Evolutionary conservation across 495 filamentous ascomycete genomes (phyloP).

Genomic region (Aspergillus avenaceus): DNA sequence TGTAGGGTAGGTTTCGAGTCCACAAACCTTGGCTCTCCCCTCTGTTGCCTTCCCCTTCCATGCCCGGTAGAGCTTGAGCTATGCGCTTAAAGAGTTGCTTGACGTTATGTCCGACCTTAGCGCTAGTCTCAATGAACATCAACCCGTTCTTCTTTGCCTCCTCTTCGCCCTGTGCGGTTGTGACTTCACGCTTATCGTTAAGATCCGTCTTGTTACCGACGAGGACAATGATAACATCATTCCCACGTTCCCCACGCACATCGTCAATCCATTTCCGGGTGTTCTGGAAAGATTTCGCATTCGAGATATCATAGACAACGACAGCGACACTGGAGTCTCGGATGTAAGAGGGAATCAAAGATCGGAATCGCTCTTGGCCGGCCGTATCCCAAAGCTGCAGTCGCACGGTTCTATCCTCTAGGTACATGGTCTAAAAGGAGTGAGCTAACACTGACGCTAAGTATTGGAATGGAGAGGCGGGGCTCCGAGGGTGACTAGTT

Average conservation of each 20-base stretch:
- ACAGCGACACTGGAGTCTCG: slow-evolving; percentile 95
- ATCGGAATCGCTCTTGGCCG: slow-evolving; percentile 94
- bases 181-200: slow-evolving; percentile 95
- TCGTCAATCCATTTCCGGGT: slow-evolving; percentile 99
- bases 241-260: slow-evolving; percentile 90
- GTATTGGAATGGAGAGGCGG: neutral
- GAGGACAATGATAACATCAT: slow-evolving; percentile 97
- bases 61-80: slow-evolving; percentile 94
- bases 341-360: slow-evolving; percentile 95
- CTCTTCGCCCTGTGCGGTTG: slow-evolving; percentile 89
- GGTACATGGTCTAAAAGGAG: slow-evolving; percentile 86
- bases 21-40: slow-evolving; percentile 62
- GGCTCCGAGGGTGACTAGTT: neutral
- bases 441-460: slow-evolving; percentile 1
- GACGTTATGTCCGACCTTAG: slow-evolving; percentile 96
- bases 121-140: slow-evolving; percentile 98
- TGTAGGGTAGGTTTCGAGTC: neutral
- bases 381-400: slow-evolving; percentile 98
- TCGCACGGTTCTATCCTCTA: slow-evolving; percentile 95
- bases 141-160: slow-evolving; percentile 96
- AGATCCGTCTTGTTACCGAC: slow-evolving; percentile 99
- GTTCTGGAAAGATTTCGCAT: slow-evolving; percentile 93
- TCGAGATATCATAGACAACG: slow-evolving; percentile 98
- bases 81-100: slow-evolving; percentile 95
- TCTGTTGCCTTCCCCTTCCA: slow-evolving; percentile 78